Evolutionary conservation across 2,329 filamentous ascomycete genomes (phyloP).

Genomic region (Byssothecium circinans): DNA sequence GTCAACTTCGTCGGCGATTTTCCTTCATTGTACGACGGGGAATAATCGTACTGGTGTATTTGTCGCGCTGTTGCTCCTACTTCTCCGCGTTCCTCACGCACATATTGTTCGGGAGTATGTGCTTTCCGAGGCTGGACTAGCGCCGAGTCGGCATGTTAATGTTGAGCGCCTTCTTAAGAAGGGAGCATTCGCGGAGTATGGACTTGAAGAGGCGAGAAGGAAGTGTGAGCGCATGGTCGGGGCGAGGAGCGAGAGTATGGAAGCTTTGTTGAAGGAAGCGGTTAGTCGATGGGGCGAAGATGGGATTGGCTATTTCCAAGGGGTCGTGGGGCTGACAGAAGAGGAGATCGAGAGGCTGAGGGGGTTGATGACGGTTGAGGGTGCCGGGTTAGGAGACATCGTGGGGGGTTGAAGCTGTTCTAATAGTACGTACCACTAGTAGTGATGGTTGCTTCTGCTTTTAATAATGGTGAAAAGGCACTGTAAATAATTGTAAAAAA

Average conservation of each 20-base stretch:
- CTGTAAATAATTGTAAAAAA: too few relatives aligned
- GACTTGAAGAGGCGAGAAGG: slow-evolving; percentile 24
- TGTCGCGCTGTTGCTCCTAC: slow-evolving; percentile 63
- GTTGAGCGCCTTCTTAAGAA: slow-evolving; percentile 54
- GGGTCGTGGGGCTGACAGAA: slow-evolving; percentile 14
- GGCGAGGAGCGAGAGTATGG: slow-evolving; percentile 42
- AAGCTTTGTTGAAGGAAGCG: slow-evolving; percentile 20
- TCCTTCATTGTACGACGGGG: slow-evolving; percentile 75
- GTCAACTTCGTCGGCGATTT: slow-evolving; percentile 49
- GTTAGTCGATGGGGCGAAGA: slow-evolving; percentile 21
- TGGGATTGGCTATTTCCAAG: slow-evolving; percentile 22
- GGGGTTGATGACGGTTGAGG: slow-evolving; percentile 13
- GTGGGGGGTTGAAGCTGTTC: too few relatives aligned
- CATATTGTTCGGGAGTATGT: slow-evolving; percentile 62
- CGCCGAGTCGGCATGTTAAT: slow-evolving; percentile 25
- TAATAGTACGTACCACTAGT: too few relatives aligned
- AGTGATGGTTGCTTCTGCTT: too few relatives aligned
- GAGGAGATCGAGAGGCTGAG: slow-evolving; percentile 19
- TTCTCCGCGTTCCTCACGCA: slow-evolving; percentile 64
- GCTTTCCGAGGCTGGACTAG: slow-evolving; percentile 61
- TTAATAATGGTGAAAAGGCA: too few relatives aligned
- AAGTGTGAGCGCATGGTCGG: slow-evolving; percentile 39
- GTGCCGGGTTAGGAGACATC: background rate
- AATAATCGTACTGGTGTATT: slow-evolving; percentile 75
- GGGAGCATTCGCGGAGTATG: slow-evolving; percentile 47